Percentiles rank a stretch among this genome's conserved stretches.
Evolutionary conservation across 1,284 basidiomycete species (phyloP).

Genomic region (Jaminaea rosea): DNA sequence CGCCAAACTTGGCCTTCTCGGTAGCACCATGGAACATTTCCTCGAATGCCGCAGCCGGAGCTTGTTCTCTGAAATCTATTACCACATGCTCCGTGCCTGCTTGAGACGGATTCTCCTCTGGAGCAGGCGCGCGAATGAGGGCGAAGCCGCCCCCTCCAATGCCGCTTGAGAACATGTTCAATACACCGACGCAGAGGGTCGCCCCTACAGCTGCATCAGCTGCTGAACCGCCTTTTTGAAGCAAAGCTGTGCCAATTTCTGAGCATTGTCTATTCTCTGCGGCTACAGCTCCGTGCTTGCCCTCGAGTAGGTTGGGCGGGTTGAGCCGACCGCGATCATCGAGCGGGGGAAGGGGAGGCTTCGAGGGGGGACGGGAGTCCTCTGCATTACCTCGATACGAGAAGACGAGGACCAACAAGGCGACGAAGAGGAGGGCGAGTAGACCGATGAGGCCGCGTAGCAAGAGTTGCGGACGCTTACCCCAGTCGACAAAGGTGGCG

Average conservation of each 20-base stretch:
- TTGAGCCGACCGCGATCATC: conserved; percentile 19
- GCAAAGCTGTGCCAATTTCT: conserved; percentile 29
- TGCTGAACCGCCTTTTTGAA: conserved; percentile 70
- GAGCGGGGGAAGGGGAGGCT: not conserved
- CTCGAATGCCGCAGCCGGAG: conserved; percentile 61
- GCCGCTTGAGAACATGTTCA: conserved; percentile 61
- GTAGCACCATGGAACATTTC: conserved; percentile 57
- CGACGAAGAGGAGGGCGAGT: not conserved
- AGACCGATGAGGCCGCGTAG: not conserved
- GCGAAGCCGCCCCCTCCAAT: conserved; percentile 89
- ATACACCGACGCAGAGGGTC: conserved; percentile 17
- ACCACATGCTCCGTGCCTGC: not conserved
- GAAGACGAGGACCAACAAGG: not conserved
- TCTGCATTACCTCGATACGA: too few species aligned
- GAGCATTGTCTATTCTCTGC: conserved; percentile 27
- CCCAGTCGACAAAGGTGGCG: too few species aligned
- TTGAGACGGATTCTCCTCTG: not conserved
- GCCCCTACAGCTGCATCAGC: conserved; percentile 72
- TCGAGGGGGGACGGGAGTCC: too few species aligned
- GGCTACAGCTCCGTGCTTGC: conserved; percentile 25
- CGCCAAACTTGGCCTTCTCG: conserved; percentile 55
- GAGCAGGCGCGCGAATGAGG: conserved; percentile 62
- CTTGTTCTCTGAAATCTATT: conserved; percentile 79
- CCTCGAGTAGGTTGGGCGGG: conserved; percentile 19
- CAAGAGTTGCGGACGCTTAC: too few species aligned